These are phyloP conservation scores for Aspergillus sergii DNA, from an alignment of 2,329 filamentous ascomycete species.

Conservation along the genomic window DNA sequence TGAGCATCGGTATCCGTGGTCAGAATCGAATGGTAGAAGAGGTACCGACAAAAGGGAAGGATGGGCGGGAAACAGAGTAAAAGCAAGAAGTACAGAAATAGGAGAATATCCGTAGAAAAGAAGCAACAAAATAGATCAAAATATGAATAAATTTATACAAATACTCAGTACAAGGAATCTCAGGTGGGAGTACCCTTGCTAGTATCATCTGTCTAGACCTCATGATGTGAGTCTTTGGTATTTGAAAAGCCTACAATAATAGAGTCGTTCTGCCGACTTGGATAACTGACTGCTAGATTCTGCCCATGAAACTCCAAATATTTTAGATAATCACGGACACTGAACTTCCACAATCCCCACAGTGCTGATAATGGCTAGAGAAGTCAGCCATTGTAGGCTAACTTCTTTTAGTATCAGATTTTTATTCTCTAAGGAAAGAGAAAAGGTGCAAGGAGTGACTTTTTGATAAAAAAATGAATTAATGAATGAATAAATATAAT, in stretches of 20 bases:
- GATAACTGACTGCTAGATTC: neutral
- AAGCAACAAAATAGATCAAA: neutral
- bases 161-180: slow-evolving; percentile 2
- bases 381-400: neutral
- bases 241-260: neutral
- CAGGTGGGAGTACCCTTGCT: slow-evolving; percentile 5
- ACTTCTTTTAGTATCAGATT: neutral
- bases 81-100: slow-evolving; percentile 2
- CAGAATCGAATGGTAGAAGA: neutral
- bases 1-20: neutral
- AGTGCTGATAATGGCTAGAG: neutral
- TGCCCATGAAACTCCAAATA: neutral
- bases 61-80: neutral
- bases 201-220: slow-evolving; percentile 16
- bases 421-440: neutral
- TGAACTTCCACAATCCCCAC: neutral
- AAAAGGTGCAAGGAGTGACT: neutral
- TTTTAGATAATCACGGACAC: neutral
- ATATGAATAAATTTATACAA: neutral
- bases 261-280: neutral
- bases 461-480: no score
- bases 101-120: neutral
- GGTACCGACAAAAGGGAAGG: neutral
- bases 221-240: slow-evolving; percentile 10
- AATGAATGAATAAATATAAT: no score